These are phyloP conservation scores for Penicillium decumbens DNA, from an alignment of 2,329 filamentous ascomycete genomes.

Conservation along the genomic window DNA sequence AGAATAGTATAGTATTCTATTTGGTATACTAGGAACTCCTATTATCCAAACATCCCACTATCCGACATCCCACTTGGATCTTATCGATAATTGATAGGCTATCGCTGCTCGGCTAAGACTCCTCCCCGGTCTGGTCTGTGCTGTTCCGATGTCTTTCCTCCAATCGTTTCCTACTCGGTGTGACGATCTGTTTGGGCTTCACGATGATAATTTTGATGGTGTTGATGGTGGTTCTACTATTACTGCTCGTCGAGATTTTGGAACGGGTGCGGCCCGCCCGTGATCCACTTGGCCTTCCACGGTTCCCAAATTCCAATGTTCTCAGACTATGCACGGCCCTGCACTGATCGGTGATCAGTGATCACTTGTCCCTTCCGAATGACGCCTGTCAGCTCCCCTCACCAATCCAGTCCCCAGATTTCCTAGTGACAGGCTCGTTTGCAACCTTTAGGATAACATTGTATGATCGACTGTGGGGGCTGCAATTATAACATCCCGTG, in stretches of 20 bases:
- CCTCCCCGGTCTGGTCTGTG: slow-evolving; percentile 4
- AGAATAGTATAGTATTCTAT: background rate
- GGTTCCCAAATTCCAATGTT: slow-evolving; percentile 4
- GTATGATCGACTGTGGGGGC: no score
- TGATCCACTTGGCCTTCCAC: slow-evolving; percentile 16
- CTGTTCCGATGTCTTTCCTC: slow-evolving; percentile 3
- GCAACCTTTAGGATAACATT: background rate
- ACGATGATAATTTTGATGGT: background rate
- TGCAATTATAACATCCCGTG: slow-evolving; percentile 6
- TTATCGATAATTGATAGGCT: slow-evolving; percentile 11
- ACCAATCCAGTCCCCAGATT: background rate
- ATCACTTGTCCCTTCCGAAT: slow-evolving; percentile 22
- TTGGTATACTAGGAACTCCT: background rate
- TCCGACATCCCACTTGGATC: background rate
- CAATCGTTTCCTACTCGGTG: slow-evolving; percentile 7
- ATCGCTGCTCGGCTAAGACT: slow-evolving; percentile 5
- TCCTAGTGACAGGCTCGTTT: background rate
- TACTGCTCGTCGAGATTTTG: background rate
- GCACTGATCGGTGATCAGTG: slow-evolving; percentile 20
- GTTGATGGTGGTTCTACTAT: slow-evolving; percentile 1
- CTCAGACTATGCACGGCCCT: slow-evolving; percentile 18
- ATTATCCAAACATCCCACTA: background rate
- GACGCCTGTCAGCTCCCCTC: slow-evolving; percentile 6
- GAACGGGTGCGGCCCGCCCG: slow-evolving; percentile 21
- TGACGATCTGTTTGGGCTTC: background rate